phyloP scores from a whole-genome alignment of 1,284 basidiomycete species.

The Cryptococcus sp. region DNA sequence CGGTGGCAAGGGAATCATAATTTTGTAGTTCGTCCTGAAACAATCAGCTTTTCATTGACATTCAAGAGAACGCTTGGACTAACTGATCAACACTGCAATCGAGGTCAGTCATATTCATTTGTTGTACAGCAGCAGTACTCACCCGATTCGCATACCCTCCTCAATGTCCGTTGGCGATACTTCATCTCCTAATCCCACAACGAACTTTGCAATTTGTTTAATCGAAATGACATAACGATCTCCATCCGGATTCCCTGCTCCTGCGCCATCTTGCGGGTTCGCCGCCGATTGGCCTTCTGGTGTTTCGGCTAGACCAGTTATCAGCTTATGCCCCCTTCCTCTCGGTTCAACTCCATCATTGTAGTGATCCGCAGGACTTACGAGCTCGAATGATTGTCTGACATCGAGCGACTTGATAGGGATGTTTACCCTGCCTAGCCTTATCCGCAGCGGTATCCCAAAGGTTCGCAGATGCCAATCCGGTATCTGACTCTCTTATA shows the following conservation, averaged over 20 bases:
- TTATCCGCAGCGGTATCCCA: conserved; percentile 90
- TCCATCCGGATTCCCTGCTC: conserved; percentile 61
- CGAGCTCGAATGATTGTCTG: conserved; percentile 89
- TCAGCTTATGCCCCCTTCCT: neutral
- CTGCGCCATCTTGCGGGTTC: conserved; percentile 47
- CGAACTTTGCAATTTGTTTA: conserved; percentile 99
- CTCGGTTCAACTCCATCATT: neutral
- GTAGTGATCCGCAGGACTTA: conserved; percentile 13
- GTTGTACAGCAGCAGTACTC: conserved; percentile 31
- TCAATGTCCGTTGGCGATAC: conserved; percentile 98
- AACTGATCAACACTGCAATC: conserved; percentile 40
- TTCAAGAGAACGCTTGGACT: conserved; percentile 1
- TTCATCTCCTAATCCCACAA: conserved; percentile 92
- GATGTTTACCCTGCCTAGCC: conserved; percentile 78
- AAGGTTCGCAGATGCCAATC: conserved; percentile 90
- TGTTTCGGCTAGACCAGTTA: conserved; percentile 53
- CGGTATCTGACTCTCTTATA: conserved; percentile 98
- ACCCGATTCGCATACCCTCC: conserved; percentile 99
- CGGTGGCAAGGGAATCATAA: conserved; percentile 98
- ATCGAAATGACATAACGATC: conserved; percentile 99
- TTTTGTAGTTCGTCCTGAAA: conserved; percentile 85
- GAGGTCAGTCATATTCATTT: neutral
- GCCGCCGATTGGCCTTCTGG: conserved; percentile 54
- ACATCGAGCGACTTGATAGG: conserved; percentile 94
- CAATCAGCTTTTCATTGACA: neutral